Evolutionary conservation across 768 basidiomycete species (phyloP), one percentile per base, ranked within the genome.

Genomic region (Russula ochroleuca): DNA sequence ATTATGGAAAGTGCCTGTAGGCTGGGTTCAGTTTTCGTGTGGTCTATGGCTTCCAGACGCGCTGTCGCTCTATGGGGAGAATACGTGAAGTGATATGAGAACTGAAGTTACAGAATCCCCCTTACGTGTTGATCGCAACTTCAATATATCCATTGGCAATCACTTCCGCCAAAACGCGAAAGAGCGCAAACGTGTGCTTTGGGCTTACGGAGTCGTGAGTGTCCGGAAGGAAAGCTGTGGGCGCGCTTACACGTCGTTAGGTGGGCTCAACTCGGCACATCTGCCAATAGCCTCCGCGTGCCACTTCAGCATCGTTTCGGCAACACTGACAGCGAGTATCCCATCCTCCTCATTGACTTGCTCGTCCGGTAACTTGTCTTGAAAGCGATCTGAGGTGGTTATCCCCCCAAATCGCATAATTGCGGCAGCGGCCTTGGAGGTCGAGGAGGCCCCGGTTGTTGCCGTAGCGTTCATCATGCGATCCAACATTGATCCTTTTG

Each of bases 231-330:
- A 9, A 35, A 45, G 35, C 33, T 63, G 47, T 9, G 31, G 35
- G 52, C 1, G 21, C 3, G 79, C 92, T 76, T 71, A 97, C 94
- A 95, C 85, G 70, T 99, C 97, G 48, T 83, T 86, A 9, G 82
- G 71, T 13, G 86, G 75, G 70, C 87, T 94, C 52, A 99, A 78
- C 74, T 98, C 97, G 13, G 95, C 91, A 67, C 93, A 95, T 69
- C 97, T 78, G 5, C 97, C 96, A 33, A 97, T 87, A 5, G 94
- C 92, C 73, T 99, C 97, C 2, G 97, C 96, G 74, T 99, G 97
- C 94, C 96, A 98, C 73, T 86, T 92, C 17, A 98, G 77, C 86
- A 98, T 94, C 69, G 82, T 87, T 77, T 96, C 94, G 2, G 94
- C 91, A 11, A 85, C 77, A 45, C 86, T 84, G 3, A 97, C 76